Conservation (phyloP, 306 rosid species). For the Cucurbita pepo region DNA sequence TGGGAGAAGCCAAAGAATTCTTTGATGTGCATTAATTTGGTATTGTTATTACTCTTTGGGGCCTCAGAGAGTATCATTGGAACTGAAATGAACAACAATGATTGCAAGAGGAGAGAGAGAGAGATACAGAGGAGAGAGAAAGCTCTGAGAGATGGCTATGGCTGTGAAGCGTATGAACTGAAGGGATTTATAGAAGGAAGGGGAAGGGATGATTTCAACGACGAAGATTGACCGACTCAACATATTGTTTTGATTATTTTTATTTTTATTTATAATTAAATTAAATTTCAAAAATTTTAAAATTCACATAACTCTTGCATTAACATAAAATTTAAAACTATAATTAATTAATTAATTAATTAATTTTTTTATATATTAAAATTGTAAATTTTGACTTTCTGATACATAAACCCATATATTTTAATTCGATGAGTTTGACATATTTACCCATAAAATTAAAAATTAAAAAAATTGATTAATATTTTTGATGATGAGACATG, state of each 20-base stretch:
- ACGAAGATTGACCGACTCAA: slow-evolving; percentile 7
- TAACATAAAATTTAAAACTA: too few species aligned
- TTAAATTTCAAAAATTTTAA: too few species aligned
- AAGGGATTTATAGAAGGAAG: slow-evolving; percentile 7
- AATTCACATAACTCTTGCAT: too few species aligned
- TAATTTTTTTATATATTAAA: background rate
- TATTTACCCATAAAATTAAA: too few species aligned
- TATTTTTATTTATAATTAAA: background rate
- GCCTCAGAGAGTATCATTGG: slow-evolving; percentile 10
- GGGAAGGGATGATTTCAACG: background rate
- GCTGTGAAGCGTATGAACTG: background rate
- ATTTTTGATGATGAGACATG: background rate
- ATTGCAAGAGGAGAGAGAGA: background rate
- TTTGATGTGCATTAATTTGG: slow-evolving; percentile 7
- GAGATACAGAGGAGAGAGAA: background rate
- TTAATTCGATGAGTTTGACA: background rate
- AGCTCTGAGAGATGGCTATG: background rate
- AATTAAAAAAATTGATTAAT: background rate
- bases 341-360: too few species aligned
- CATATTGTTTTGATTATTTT: background rate
- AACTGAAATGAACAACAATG: background rate
- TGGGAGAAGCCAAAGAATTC: slow-evolving; percentile 11
- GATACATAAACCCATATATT: background rate
- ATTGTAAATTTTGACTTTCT: background rate
- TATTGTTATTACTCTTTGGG: background rate